phyloP scores from a whole-genome alignment of 164 flowering plant genomes.

The grape (Vitis vinifera) region ASM3070453v1 NC_081808.1:5445001-5445500 shows the following conservation, averaged over 20 bases:
- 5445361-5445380: too few relatives aligned
- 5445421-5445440: too few relatives aligned
- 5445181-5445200: slow-evolving; percentile 29
- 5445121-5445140: slow-evolving; percentile 83
- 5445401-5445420: too few relatives aligned
- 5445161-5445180: slow-evolving; percentile 36
- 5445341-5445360: too few relatives aligned
- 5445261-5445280: slow-evolving; percentile 17
- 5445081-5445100: slow-evolving; percentile 78
- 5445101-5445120: slow-evolving; percentile 57
- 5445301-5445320: not conserved
- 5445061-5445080: slow-evolving; percentile 75
- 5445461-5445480: too few relatives aligned
- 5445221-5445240: slow-evolving; percentile 14
- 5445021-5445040: slow-evolving; percentile 65
- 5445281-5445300: slow-evolving; percentile 10
- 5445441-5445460: too few relatives aligned
- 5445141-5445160: slow-evolving; percentile 57
- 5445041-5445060: slow-evolving; percentile 88
- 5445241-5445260: slow-evolving; percentile 7
- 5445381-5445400: too few relatives aligned
- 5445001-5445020: slow-evolving; percentile 68
- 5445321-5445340: not conserved
- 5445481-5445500: too few relatives aligned
- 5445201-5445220: slow-evolving; percentile 14